Evolutionary conservation across 1,284 basidiomycete genomes (phyloP).

Genomic region (Sanghuangporus baumii): DNA sequence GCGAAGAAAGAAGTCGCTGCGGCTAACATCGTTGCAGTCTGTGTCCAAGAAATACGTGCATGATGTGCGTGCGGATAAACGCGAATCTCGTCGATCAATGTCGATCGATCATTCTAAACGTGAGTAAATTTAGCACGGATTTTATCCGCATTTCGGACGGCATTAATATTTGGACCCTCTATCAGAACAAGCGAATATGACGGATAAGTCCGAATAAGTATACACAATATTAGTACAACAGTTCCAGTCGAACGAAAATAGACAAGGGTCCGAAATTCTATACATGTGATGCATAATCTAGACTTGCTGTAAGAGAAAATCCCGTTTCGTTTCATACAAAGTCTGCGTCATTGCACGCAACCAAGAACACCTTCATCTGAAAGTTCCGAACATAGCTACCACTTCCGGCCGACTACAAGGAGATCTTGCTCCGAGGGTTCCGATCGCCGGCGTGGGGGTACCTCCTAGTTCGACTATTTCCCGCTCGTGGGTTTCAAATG

Average conservation of each 20-base stretch:
- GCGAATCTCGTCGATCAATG: not conserved
- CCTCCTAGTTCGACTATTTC: conserved; percentile 1
- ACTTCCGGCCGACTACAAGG: not conserved
- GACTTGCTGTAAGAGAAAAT: no score
- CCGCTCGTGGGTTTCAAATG: conserved; percentile 27
- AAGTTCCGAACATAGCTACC: not conserved
- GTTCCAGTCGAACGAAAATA: no score
- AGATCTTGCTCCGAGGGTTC: not conserved
- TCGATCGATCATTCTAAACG: not conserved
- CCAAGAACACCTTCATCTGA: not conserved
- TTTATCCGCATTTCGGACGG: not conserved
- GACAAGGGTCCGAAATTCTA: no score
- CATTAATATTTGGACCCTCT: not conserved
- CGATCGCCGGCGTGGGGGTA: conserved; percentile 5
- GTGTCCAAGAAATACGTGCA: not conserved
- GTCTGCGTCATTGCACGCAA: not conserved
- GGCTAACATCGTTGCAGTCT: conserved; percentile 62
- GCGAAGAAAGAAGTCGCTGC: conserved; percentile 88
- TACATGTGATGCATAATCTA: no score
- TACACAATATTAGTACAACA: no score
- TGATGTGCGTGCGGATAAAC: not conserved
- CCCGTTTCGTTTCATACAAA: not conserved
- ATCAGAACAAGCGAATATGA: not conserved
- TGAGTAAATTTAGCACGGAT: not conserved
- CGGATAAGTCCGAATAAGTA: not conserved